These are phyloP conservation scores for Penicillium sclerotigenum DNA, from an alignment of 2,329 filamentous ascomycete genomes.

Conservation along the genomic window DNA sequence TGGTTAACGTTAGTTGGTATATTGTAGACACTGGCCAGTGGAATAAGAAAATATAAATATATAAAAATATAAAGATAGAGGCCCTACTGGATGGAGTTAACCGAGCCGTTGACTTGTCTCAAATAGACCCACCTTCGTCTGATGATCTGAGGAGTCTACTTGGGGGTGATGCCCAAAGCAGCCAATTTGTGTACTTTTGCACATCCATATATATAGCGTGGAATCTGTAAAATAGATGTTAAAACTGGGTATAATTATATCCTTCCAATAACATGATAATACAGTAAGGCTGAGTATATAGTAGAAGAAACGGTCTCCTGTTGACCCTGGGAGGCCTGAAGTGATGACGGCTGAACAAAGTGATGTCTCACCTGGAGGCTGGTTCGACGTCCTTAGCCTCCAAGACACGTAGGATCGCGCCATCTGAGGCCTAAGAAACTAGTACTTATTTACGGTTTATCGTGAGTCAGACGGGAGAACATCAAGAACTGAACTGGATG, in stretches of 20 bases:
- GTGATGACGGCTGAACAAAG: neutral
- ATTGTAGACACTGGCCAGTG: no score
- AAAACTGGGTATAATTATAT: no score
- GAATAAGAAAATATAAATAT: neutral
- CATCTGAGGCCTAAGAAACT: neutral
- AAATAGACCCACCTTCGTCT: neutral
- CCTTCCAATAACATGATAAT: neutral
- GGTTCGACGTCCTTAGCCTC: neutral
- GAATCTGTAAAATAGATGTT: neutral
- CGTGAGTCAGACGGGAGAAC: neutral
- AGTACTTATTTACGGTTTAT: neutral
- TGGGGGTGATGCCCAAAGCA: neutral
- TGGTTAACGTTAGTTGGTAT: no score
- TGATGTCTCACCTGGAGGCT: conserved; percentile 9
- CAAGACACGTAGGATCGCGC: conserved; percentile 6
- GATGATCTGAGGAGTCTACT: neutral
- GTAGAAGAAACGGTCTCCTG: neutral
- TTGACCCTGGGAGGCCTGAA: neutral
- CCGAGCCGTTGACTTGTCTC: neutral
- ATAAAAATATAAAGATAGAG: no score
- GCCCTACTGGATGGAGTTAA: conserved; percentile 5
- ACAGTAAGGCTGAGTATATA: neutral
- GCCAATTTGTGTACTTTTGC: neutral
- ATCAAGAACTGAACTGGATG: neutral
- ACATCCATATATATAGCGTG: no score